Conservation (phyloP, 2,329 filamentous ascomycete genomes). For the Pezicula rhizophila region DNA sequence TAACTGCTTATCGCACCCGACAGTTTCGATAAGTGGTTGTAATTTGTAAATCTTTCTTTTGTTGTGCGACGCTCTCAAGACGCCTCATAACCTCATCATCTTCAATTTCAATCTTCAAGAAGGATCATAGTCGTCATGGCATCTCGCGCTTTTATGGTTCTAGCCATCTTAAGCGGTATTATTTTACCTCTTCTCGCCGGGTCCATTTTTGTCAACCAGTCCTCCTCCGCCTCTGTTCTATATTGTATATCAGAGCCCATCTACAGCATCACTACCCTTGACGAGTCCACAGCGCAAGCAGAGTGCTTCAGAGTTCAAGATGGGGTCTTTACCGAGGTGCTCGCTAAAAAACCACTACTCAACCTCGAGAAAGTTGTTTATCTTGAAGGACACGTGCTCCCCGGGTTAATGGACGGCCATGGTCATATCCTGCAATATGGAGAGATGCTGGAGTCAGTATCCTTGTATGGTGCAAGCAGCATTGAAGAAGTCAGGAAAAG, state of each 20-base stretch:
- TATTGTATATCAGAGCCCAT: constrained; percentile 28
- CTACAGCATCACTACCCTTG: constrained; percentile 37
- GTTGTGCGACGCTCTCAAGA: no score
- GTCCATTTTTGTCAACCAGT: background rate
- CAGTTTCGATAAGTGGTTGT: no score
- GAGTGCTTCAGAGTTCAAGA: constrained; percentile 51
- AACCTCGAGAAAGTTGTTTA: constrained; percentile 27
- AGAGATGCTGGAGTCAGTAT: constrained; percentile 60
- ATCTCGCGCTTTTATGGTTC: background rate
- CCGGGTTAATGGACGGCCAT: constrained; percentile 66
- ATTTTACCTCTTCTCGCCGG: background rate
- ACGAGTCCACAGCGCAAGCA: constrained; percentile 30
- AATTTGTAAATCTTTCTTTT: no score
- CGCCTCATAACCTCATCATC: no score
- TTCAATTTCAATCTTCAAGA: no score
- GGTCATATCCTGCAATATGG: constrained; percentile 62
- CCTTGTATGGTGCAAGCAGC: constrained; percentile 53
- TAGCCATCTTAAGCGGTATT: background rate
- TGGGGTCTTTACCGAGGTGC: constrained; percentile 46
- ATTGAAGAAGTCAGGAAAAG: constrained; percentile 48
- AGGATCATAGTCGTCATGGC: background rate
- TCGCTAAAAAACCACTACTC: constrained; percentile 26
- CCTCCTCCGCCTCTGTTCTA: constrained; percentile 9
- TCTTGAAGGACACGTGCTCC: constrained; percentile 50
- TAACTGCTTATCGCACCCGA: no score